phyloP scores from a whole-genome alignment of 345 rosid genomes.

The Trapa incisa region DNA sequence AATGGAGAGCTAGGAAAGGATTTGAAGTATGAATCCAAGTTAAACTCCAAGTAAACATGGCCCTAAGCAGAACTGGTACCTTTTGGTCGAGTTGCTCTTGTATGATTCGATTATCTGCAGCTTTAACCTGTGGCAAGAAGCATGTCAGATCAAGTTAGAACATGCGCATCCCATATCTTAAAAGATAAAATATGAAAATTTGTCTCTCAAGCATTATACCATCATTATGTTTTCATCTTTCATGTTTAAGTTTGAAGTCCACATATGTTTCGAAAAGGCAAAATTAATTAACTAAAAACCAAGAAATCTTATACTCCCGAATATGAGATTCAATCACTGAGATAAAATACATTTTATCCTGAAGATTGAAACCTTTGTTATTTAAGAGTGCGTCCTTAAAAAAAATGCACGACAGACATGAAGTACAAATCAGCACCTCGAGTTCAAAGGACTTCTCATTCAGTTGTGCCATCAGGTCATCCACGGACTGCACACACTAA shows the following conservation, averaged over 20 bases:
- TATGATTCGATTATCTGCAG: slow-evolving; percentile 78
- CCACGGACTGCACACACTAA: slow-evolving; percentile 49
- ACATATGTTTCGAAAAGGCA: not conserved
- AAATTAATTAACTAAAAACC: not conserved
- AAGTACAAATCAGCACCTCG: slow-evolving; percentile 35
- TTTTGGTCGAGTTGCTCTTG: slow-evolving; percentile 82
- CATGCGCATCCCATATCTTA: not conserved
- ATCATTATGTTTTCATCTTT: not conserved
- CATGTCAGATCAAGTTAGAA: not conserved
- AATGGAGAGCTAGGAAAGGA: not conserved
- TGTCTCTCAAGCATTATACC: not conserved
- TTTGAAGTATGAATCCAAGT: not conserved
- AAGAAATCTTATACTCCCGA: not conserved
- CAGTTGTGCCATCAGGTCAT: slow-evolving; percentile 63
- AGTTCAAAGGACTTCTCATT: slow-evolving; percentile 92
- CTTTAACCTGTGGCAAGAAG: slow-evolving; percentile 51
- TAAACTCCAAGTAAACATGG: not conserved
- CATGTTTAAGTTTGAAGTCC: not conserved
- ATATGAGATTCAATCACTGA: not conserved
- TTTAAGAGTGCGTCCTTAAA: not conserved
- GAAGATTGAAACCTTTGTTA: too few species aligned
- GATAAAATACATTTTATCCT: not conserved
- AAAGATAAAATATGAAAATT: not conserved
- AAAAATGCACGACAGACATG: not conserved
- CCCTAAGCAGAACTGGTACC: slow-evolving; percentile 23